Percentiles rank a stretch among this genome's conserved stretches.
Conservation (phyloP, 225 moss, liverwort and hornwort genomes). For the Antitrichia curtipendula region DNA sequence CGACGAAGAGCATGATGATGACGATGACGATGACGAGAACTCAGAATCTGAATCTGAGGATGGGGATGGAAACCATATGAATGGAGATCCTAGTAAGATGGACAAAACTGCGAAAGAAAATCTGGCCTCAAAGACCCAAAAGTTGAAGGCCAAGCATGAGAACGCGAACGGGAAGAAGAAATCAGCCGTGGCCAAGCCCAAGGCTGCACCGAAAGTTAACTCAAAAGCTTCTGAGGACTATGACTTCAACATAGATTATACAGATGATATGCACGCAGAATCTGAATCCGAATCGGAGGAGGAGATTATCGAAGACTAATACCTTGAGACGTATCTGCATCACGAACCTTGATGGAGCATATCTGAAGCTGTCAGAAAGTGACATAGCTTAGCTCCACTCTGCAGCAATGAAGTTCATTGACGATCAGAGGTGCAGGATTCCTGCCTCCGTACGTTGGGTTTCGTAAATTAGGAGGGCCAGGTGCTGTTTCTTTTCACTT, state of each 20-base stretch:
- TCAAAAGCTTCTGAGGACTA: conserved; percentile 31
- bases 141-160: not conserved
- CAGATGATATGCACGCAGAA: not conserved
- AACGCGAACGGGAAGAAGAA: conserved; percentile 19
- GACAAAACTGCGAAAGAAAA: not conserved
- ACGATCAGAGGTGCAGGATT: not conserved
- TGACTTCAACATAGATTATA: conserved; percentile 45
- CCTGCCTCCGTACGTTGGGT: not conserved
- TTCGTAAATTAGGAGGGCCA: not conserved
- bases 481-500: not conserved
- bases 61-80: not conserved
- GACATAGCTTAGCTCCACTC: not conserved
- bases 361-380: not conserved
- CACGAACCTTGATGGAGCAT: not conserved
- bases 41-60: conserved; percentile 8
- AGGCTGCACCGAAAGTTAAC: not conserved
- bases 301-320: conserved; percentile 6
- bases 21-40: not conserved
- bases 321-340: not conserved
- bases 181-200: not conserved
- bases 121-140: conserved; percentile 1
- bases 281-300: not conserved
- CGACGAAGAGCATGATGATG: conserved; percentile 26
- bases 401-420: not conserved
- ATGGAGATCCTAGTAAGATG: conserved; percentile 9